A percentile compares a stretch with the other conserved stretches of the same genome.
Conservation (phyloP, 1,139 yeast genomes). For the Candida mesenterica region DNA sequence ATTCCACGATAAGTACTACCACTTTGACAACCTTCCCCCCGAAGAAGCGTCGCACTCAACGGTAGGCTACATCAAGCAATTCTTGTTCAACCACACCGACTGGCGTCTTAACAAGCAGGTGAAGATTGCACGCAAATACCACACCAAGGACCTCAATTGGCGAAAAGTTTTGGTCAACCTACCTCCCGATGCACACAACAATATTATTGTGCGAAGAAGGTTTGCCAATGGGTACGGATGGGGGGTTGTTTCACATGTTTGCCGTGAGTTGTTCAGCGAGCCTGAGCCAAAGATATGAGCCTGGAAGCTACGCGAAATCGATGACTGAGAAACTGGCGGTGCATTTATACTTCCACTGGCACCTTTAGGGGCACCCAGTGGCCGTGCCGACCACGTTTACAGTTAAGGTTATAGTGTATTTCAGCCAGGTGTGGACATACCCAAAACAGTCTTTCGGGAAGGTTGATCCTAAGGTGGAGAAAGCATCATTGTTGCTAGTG, state of each 20-base stretch:
- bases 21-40: constrained; percentile 59
- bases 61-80: constrained; percentile 7
- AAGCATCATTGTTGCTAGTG: too few relatives aligned
- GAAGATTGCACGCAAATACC: constrained; percentile 26
- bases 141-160: constrained; percentile 23
- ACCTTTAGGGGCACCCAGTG: too few relatives aligned
- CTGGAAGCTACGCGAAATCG: too few relatives aligned
- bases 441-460: too few relatives aligned
- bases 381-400: too few relatives aligned
- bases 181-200: constrained; percentile 30
- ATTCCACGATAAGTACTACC: constrained; percentile 79
- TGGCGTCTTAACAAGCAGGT: constrained; percentile 28
- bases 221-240: constrained; percentile 31
- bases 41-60: constrained; percentile 6
- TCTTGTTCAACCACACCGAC: constrained; percentile 19
- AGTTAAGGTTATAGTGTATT: too few relatives aligned
- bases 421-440: too few relatives aligned
- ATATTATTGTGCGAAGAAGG: constrained; percentile 26
- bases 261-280: constrained; percentile 15
- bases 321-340: too few relatives aligned
- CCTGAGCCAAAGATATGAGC: constrained; percentile 7
- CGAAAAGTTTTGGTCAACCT: constrained; percentile 25
- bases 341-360: too few relatives aligned
- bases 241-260: constrained; percentile 28
- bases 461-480: too few relatives aligned